phyloP scores from a whole-genome alignment of 306 rosid genomes.

The Vachellia collinsii region DNA sequence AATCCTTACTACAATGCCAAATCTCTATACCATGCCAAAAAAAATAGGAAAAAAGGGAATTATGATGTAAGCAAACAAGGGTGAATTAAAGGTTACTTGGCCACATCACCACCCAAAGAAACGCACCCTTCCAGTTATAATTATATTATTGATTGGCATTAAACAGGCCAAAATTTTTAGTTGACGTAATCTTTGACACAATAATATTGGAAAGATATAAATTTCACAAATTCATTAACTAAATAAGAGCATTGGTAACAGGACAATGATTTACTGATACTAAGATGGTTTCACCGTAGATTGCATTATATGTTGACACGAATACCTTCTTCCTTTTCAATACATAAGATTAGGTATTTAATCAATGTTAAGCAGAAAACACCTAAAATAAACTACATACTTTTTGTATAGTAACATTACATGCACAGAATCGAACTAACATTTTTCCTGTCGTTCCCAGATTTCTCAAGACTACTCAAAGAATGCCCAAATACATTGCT shows the following conservation, averaged over 20 bases:
- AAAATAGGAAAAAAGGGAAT: neutral
- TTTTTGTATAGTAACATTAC: neutral
- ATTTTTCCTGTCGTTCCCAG: neutral
- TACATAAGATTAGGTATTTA: neutral
- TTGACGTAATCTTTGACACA: neutral
- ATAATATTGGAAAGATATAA: neutral
- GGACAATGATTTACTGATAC: conserved; percentile 6
- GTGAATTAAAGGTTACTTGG: neutral
- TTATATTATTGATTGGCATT: neutral
- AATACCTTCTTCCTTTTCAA: neutral
- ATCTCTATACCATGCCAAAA: neutral
- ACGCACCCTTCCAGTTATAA: neutral
- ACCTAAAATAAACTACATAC: neutral
- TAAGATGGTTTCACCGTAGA: conserved; percentile 14
- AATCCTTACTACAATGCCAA: neutral
- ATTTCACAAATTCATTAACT: neutral
- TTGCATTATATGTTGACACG: neutral
- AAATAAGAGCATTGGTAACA: neutral
- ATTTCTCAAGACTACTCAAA: neutral
- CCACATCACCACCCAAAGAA: no score
- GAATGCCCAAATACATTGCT: neutral
- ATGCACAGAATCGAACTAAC: neutral
- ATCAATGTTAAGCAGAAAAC: neutral
- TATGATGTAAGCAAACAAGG: neutral
- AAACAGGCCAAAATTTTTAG: no score